These are phyloP conservation scores for Aureobasidium sp. DNA, from an alignment of 2,329 filamentous ascomycete genomes.

Conservation along the genomic window DNA sequence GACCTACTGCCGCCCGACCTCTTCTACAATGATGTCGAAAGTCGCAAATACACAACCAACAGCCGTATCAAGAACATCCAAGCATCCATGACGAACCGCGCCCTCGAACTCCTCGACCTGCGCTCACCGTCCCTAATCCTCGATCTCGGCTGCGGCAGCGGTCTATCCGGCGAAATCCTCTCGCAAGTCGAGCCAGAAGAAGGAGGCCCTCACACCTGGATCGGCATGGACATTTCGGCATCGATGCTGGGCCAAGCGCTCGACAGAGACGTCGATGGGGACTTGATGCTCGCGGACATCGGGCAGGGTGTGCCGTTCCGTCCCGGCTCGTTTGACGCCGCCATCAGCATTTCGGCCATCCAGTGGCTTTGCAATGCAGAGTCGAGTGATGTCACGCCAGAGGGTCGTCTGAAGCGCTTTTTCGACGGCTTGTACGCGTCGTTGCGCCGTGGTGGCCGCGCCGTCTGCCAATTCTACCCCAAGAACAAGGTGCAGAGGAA, in stretches of 20 bases:
- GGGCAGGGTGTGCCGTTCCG: constrained; percentile 93
- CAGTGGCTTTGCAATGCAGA: constrained; percentile 99
- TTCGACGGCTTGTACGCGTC: constrained; percentile 88
- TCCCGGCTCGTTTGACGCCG: constrained; percentile 85
- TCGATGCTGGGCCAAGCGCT: constrained; percentile 97
- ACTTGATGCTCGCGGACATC: constrained; percentile 89
- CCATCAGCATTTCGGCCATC: constrained; percentile 90
- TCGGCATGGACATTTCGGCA: constrained; percentile 92
- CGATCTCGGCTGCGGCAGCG: constrained; percentile 93
- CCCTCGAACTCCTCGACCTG: constrained; percentile 83
- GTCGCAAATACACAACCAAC: constrained; percentile 93
- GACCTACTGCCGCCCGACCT: constrained; percentile 91
- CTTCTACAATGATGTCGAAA: constrained; percentile 93
- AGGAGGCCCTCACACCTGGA: constrained; percentile 83
- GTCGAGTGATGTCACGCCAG: constrained; percentile 70
- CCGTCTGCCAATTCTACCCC: constrained; percentile 92
- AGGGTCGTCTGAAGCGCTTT: constrained; percentile 70
- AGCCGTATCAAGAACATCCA: constrained; percentile 95
- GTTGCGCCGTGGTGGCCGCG: constrained; percentile 72
- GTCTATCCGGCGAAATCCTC: constrained; percentile 88
- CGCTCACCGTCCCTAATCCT: constrained; percentile 75
- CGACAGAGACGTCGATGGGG: constrained; percentile 84
- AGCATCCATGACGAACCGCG: constrained; percentile 85
- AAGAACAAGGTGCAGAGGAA: constrained; percentile 85
- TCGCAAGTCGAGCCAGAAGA: constrained; percentile 59